Base-by-base conservation (phyloP, 371 early-diverging fungal genomes). In the Apophysomyces trapeziformis region DNA sequence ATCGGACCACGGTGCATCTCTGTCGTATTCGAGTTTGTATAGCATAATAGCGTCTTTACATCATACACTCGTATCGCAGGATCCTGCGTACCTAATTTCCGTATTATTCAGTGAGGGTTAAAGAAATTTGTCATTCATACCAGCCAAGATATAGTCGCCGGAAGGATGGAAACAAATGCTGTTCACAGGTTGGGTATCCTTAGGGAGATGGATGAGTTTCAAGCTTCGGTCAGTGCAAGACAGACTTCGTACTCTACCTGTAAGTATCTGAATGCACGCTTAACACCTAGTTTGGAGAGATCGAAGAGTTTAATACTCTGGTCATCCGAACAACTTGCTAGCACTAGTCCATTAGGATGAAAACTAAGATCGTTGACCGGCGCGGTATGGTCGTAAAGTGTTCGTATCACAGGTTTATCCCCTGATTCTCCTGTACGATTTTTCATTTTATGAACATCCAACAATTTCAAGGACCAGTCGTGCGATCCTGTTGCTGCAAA, bases 401-500 rank as follows among this genome's bases (percentile, higher is more conserved):
- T 92, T 36, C 94, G 83, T 65, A 96, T 89, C 57, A 96, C 95
- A 0, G 93, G 92, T 69, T 89, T 85, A 67, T 92, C 91, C 16
- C 89, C 86, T 58, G 81, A 79, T 64, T 85, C 87, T 2, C 86
- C 83, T n/a, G 78, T 74, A 36, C 85, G 82, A 14, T 77, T 82
- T 66, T 89, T 87, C 87, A 92, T 89, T 68, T 88, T 89, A 68
- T 82, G 71, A 26, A 93, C 93, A 64, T 96, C 96, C 38, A 98
- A 78, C 45, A 97, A 85, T 84, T 96, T 96, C 60, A 96, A 79
- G 21, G 96, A 91, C 5, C 91, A 77, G 77, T 97, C 97, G 45
- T 85, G 85, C 21, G 95, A 93, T n/a, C 96, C 96, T 0, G 97
- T 95, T 1, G 96, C 96, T 44, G 93, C 85, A 78, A 88, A 92